These are phyloP conservation scores for Diaporthe sp. DNA, from an alignment of 2,329 filamentous ascomycete species.

Conservation along the genomic window DNA sequence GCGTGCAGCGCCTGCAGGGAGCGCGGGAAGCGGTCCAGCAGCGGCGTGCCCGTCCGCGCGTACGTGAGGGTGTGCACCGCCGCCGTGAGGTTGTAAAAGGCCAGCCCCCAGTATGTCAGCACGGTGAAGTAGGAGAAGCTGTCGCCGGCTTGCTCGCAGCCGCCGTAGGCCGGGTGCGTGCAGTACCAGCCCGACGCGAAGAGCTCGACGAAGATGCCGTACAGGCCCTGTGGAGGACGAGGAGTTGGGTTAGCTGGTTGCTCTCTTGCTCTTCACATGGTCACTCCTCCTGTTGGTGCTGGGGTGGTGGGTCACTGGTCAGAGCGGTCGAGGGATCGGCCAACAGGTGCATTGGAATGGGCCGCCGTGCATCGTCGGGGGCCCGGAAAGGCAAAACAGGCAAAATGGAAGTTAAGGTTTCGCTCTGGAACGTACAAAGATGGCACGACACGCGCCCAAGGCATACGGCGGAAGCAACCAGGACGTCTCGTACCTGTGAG, in stretches of 20 bases:
- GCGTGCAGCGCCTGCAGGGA: slow-evolving; percentile 75
- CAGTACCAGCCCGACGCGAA: slow-evolving; percentile 78
- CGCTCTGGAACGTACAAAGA: slow-evolving; percentile 60
- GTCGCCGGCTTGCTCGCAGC: slow-evolving; percentile 61
- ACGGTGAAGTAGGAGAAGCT: slow-evolving; percentile 88
- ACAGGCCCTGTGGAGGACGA: slow-evolving; percentile 63
- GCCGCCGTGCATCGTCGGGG: too few relatives aligned
- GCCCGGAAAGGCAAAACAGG: not conserved
- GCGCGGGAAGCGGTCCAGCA: slow-evolving; percentile 73
- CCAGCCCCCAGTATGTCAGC: slow-evolving; percentile 85
- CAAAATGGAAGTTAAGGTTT: slow-evolving; percentile 37
- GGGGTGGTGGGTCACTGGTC: slow-evolving; percentile 9
- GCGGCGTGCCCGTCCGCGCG: slow-evolving; percentile 64
- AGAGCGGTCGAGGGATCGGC: not conserved
- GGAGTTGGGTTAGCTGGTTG: slow-evolving; percentile 7
- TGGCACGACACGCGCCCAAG: slow-evolving; percentile 70
- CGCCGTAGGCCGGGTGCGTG: slow-evolving; percentile 59
- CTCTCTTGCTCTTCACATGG: not conserved
- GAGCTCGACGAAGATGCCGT: slow-evolving; percentile 78
- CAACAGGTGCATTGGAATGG: slow-evolving; percentile 1
- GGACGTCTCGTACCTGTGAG: slow-evolving; percentile 82
- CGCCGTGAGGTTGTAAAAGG: slow-evolving; percentile 81
- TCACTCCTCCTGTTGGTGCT: not conserved
- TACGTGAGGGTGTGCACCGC: slow-evolving; percentile 80
- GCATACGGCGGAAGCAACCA: slow-evolving; percentile 80